Evolutionary conservation across 2,329 filamentous ascomycete species (phyloP).

Genomic region (Blumeria graminis): DNA sequence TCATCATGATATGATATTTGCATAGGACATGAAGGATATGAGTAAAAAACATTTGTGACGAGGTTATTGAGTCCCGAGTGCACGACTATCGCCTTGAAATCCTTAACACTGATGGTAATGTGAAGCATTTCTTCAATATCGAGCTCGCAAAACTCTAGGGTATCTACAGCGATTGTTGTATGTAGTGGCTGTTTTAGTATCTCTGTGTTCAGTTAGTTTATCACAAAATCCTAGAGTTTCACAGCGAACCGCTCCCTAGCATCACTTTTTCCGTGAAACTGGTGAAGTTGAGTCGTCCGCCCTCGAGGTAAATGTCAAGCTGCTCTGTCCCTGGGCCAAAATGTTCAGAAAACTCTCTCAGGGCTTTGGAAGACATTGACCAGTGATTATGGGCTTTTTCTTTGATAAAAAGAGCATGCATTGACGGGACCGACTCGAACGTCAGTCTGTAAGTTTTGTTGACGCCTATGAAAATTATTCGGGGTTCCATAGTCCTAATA

Average conservation of each 20-base stretch:
- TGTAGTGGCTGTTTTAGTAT: constrained; percentile 59
- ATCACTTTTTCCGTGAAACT: constrained; percentile 62
- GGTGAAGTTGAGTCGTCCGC: constrained; percentile 46
- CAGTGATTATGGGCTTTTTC: constrained; percentile 42
- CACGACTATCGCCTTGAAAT: constrained; percentile 55
- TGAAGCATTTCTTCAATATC: constrained; percentile 51
- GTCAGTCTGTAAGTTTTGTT: constrained; percentile 56
- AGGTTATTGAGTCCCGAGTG: constrained; percentile 48
- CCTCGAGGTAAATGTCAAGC: constrained; percentile 51
- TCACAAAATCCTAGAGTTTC: background rate
- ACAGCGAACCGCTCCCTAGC: constrained; percentile 31
- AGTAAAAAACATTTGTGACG: constrained; percentile 45
- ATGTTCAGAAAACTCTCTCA: constrained; percentile 56
- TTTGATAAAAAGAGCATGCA: constrained; percentile 52
- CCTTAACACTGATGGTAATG: constrained; percentile 60
- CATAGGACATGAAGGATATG: constrained; percentile 43
- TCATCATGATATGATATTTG: constrained; percentile 47
- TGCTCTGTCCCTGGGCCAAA: constrained; percentile 63
- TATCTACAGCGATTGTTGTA: constrained; percentile 55
- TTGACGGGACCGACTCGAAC: constrained; percentile 49
- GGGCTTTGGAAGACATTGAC: constrained; percentile 44
- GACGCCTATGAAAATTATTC: constrained; percentile 24
- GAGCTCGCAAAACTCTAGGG: constrained; percentile 53
- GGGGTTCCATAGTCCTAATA: background rate
- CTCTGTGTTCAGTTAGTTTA: constrained; percentile 21